Base-by-base conservation (phyloP, 2,329 filamentous ascomycete genomes). In the Xylariaceae sp. region DNA sequence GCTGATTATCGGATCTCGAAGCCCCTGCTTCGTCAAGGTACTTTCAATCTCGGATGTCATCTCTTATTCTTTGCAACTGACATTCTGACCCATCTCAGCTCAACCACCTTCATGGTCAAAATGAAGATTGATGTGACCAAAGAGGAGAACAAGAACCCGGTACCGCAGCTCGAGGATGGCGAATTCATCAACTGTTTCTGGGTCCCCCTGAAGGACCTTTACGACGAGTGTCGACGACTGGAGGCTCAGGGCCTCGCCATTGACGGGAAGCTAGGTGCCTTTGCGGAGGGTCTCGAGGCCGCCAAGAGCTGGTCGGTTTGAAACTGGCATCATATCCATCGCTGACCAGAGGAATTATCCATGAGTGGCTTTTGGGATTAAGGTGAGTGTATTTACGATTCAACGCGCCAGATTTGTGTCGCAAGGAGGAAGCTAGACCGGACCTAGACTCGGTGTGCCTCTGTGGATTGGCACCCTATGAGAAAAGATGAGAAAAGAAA, bases 171-270 rank as follows among this genome's bases (percentile, higher is more conserved):
- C 4, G 79, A 81, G 62, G 77, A 79, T 9, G 78, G 78, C 55
- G 79, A 81, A 63, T 80, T 81, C 67, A 81, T 81, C 57, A 79
- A 81, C 65, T 78, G 75, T 39, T 81, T 81, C 66, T 76, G 76
- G 48, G 74, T 81, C 2, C 76, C 77, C 0, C 63, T 81, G 23
- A 75, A 71, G 48, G 71, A 78, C 51, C 69, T 82, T 1, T 80
- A 78, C 65, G 66, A 69, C 3, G 74, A 78, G 56, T 80, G 77
- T 54, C 73, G 73, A 59, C 73, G 69, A 54, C 70, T 80, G 23
- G 78, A 80, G 58, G 58, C 65, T 4, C 63, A 69, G 51, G 70
- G 70, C 6, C 72, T 65, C 57, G 70, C 70, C 3, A 70, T 72
- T 50, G 70, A 72, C 44, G 70, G 69, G 23, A 72, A 72, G 59